phyloP scores from a whole-genome alignment of 371 early-diverging fungal species.

The Mortierella sp. region DNA sequence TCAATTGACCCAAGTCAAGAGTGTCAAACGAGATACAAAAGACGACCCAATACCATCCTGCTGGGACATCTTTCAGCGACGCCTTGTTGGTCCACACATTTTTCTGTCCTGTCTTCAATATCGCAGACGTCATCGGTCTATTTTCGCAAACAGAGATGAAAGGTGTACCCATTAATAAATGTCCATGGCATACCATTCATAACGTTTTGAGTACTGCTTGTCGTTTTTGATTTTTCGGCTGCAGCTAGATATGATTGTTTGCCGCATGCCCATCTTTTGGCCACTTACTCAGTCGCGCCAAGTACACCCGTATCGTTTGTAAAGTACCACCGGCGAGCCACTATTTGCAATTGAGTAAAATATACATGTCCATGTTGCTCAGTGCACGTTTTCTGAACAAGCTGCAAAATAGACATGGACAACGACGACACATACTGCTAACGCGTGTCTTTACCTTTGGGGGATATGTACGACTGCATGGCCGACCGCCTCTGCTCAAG shows the following conservation, averaged over 20 bases:
- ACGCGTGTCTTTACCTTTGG: background rate
- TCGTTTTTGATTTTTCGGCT: background rate
- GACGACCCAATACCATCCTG: constrained; percentile 17
- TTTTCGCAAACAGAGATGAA: background rate
- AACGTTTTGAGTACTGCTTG: background rate
- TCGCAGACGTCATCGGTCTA: constrained; percentile 1
- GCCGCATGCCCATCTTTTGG: background rate
- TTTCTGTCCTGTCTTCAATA: background rate
- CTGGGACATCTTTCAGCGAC: background rate
- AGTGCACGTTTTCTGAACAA: too few species aligned
- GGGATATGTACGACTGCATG: background rate
- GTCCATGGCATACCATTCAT: background rate
- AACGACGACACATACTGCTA: too few species aligned
- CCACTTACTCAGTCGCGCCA: background rate
- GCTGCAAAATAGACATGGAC: too few species aligned
- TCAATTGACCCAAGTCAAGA: background rate
- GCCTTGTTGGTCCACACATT: background rate
- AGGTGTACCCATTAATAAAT: too few species aligned
- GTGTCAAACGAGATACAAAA: constrained; percentile 19
- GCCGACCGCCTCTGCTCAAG: too few species aligned
- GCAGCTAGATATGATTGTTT: background rate
- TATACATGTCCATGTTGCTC: too few species aligned
- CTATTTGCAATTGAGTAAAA: background rate
- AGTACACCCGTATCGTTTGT: background rate
- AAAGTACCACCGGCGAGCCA: constrained; percentile 1